Base-by-base conservation (phyloP, 1,284 basidiomycete species). In the Fomitopsis pinicola region DNA sequence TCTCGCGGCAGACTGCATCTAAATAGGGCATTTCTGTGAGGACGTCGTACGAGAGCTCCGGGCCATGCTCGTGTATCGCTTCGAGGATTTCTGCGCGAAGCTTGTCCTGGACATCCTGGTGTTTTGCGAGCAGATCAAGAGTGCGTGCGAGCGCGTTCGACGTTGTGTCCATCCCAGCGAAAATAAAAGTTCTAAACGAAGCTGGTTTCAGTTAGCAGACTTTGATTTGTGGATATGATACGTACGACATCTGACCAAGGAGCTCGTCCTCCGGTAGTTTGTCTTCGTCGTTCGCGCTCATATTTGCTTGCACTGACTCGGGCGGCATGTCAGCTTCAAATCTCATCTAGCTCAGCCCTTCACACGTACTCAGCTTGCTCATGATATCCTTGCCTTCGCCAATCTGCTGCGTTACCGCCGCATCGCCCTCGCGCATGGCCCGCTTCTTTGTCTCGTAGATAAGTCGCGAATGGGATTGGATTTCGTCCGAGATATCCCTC, bases 331-430 rank as follows among this genome's bases (percentile, higher is more conserved):
- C 7, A 48, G 56, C 15, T 3, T 3, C 14, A 15, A 17, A 17
- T 26, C n/a, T 5, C 55, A 9, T 28, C 17, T 19, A 9, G 19
- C 6, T n/a, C 3, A 15, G 9, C 3, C 4, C 7, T 14, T 8
- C 19, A n/a, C 14, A 67, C 70, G 52, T 58, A 75, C 72, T 53
- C n/a, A 75, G 58, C 8, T 68, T 66, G 62, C 73, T 73, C 59
- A 74, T 66, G 59, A 74, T 65, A 45, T 74, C 73, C 55, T 68
- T 69, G 7, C 72, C 71, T 50, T 73, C 70, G 4, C 68, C 70
- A 10, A 72, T 62, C 59, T 72, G 70, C n/a, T 66, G 62, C 17
- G 63, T 52, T 4, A 71, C 62, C 8, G 64, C 65, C 38, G 68
- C 67, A 36, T 73, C 72, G 15, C 71, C 71, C 22, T 22, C 22